Evolutionary conservation across 257 asterid genomes (phyloP).

Genomic region (Mitragyna speciosa): DNA sequence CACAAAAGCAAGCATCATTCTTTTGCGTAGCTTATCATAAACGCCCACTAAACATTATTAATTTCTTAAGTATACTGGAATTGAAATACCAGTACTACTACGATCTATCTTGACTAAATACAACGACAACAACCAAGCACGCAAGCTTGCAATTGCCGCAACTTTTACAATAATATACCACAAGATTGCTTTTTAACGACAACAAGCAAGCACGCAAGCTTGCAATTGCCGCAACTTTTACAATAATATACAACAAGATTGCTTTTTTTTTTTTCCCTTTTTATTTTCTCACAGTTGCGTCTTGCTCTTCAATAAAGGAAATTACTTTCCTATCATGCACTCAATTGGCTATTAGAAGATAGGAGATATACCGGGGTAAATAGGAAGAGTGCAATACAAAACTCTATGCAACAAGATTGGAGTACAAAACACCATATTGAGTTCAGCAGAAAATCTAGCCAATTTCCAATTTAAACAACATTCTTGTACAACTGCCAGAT

Average conservation of each 20-base stretch:
- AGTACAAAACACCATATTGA: not conserved
- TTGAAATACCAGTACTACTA: too few relatives aligned
- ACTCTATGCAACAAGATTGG: not conserved
- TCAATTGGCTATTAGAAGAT: not conserved
- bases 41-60: not conserved
- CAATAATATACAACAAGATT: not conserved
- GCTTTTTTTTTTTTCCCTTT: too few relatives aligned
- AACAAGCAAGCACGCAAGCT: not conserved
- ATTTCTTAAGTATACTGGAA: not conserved
- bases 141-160: not conserved
- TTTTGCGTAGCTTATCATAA: not conserved
- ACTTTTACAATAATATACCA: not conserved
- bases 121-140: not conserved
- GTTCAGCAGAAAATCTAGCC: not conserved
- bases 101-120: not conserved
- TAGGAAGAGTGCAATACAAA: not conserved
- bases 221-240: not conserved
- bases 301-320: not conserved
- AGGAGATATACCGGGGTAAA: not conserved
- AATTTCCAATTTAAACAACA: not conserved
- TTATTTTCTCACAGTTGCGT: not conserved
- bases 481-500: not conserved
- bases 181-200: not conserved
- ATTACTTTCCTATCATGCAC: not conserved
- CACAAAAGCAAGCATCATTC: not conserved